Evolutionary conservation across 2,329 filamentous ascomycete genomes (phyloP), one percentile per base, ranked within the genome.

Genomic region (Pleurostoma richardsiae): DNA sequence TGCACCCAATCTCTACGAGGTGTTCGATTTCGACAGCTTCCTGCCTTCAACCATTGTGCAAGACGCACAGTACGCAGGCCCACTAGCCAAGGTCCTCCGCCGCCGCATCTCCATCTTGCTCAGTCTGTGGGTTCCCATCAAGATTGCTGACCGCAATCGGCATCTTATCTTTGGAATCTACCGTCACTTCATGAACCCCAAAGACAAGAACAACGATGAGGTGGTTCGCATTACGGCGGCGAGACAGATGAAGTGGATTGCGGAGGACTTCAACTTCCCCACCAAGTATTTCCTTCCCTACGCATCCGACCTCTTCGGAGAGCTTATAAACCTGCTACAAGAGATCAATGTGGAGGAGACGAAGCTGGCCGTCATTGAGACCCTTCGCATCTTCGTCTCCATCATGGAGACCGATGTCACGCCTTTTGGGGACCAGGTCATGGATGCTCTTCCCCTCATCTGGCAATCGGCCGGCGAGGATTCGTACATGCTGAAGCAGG

Each of bases 151-250:
- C 36, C 67, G 80, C 33, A 88, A 85, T 57, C 79, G 85, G 49
- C 77, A 85, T 1, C 70, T 91, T 26, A 82, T 95, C 4, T 97
- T 95, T 60, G 85, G 92, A 58, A 89, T 97, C 46, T 96, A 90
- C 63, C 83, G 88, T 49, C 88, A 96, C 63, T 76, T 99, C 10
- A 76, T 99, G 26, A 85, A 90, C 56, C 80, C 82, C 6, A 76
- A 80, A 19, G 90, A 96, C 57, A 73, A 81, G 6, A 74, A 83
- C 49, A 99, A 99, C 59, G 94, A 99, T 59, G 77, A 90, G 45
- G 91, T 97, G 1, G 94, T 99, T 30, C 83, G 90, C 10, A 85
- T 97, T 45, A 96, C 92, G 2, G 90, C 94, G 3, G 94, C 89
- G 5, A 80, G 91, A 46, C 89, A 95, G 57, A 79, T 99, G 43